phyloP scores from a whole-genome alignment of 305 asterid species.

The Rubia peregrina region DNA sequence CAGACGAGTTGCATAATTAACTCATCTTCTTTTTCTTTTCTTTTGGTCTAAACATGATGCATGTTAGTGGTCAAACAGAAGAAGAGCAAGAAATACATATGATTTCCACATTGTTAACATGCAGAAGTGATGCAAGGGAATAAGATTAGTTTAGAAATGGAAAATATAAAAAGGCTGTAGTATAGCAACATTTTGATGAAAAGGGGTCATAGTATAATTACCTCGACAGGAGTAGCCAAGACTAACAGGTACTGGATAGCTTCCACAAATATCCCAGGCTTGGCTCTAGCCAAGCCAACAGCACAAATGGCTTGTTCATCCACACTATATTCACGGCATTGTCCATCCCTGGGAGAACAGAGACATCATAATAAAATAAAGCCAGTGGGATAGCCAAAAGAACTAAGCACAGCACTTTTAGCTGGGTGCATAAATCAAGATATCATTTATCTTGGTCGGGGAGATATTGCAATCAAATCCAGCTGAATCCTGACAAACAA shows the following conservation, averaged over 20 bases:
- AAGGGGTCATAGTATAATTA: constrained; percentile 16
- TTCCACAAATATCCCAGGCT: constrained; percentile 84
- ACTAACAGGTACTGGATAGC: constrained; percentile 89
- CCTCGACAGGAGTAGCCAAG: constrained; percentile 98
- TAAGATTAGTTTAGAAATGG: neutral
- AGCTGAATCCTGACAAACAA: neutral
- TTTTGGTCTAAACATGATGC: neutral
- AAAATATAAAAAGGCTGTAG: constrained; percentile 3
- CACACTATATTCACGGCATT: constrained; percentile 82
- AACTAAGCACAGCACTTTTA: neutral
- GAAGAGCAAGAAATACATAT: neutral
- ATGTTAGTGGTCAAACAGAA: neutral
- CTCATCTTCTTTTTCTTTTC: neutral
- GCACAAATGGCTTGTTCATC: constrained; percentile 98
- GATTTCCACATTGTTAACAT: neutral
- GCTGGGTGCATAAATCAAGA: neutral
- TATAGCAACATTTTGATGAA: neutral
- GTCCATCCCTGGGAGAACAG: constrained; percentile 68
- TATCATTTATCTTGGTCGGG: neutral
- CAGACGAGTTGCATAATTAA: neutral
- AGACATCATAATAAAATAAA: constrained; percentile 13
- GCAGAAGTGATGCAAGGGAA: neutral
- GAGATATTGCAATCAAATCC: neutral
- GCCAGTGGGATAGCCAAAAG: constrained; percentile 11
- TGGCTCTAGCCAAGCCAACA: constrained; percentile 81